Conservation (phyloP, 148 eudicot genomes). For the Heliosperma pusillum region DNA sequence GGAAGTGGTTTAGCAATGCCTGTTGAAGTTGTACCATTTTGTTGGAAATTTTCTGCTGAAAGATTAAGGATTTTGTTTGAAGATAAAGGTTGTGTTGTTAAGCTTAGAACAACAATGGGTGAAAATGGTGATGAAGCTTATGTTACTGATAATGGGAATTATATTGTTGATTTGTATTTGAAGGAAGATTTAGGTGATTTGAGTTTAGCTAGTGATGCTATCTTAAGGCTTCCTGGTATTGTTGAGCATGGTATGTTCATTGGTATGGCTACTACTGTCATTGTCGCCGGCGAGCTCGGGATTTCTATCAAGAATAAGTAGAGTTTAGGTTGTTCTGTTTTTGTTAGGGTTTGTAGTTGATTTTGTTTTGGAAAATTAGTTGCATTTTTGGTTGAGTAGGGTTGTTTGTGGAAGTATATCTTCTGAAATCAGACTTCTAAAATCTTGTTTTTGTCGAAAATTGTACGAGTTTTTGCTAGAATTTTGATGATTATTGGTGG, state of each 20-base stretch:
- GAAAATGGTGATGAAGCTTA: conserved; percentile 36
- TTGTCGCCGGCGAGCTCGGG: conserved; percentile 71
- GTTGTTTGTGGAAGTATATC: neutral
- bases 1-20: conserved; percentile 88
- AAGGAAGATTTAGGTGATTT: conserved; percentile 70
- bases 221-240: conserved; percentile 65
- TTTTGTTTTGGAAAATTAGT: neutral
- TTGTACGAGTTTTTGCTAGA: neutral
- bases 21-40: conserved; percentile 75
- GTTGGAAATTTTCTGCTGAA: conserved; percentile 58
- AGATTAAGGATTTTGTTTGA: conserved; percentile 50
- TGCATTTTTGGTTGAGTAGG: too few species aligned
- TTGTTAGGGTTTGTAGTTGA: too few species aligned
- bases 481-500: neutral
- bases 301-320: conserved; percentile 49
- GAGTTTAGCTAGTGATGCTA: conserved; percentile 55
- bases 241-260: conserved; percentile 92
- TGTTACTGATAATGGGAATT: conserved; percentile 81
- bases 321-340: neutral
- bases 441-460: neutral
- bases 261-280: conserved; percentile 78
- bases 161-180: conserved; percentile 72
- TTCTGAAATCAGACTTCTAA: neutral
- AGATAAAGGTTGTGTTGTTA: conserved; percentile 53
- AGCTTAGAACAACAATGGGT: conserved; percentile 42